Evolutionary conservation across 2,329 filamentous ascomycete genomes (phyloP).

Genomic region (Akanthomyces muscarius): DNA sequence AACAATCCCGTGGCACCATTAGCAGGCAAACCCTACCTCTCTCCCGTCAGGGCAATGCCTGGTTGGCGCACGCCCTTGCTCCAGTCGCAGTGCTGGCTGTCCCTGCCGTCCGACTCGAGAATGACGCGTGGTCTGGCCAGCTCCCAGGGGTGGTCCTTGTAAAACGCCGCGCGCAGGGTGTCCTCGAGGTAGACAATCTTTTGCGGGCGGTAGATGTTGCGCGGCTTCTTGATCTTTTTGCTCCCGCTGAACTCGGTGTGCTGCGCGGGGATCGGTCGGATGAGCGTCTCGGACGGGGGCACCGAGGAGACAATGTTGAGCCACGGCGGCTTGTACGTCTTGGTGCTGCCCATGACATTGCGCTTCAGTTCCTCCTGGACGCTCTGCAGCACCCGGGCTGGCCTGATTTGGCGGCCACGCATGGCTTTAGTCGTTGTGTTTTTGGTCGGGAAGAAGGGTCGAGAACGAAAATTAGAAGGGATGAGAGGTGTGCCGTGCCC

Average conservation of each 20-base stretch:
- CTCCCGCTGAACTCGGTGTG: constrained; percentile 37
- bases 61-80: constrained; percentile 67
- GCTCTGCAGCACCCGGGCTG: constrained; percentile 45
- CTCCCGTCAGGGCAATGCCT: constrained; percentile 74
- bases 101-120: constrained; percentile 80
- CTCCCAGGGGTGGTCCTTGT: constrained; percentile 95
- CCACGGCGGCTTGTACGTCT: constrained; percentile 43
- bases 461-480: background rate
- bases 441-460: constrained; percentile 15
- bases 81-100: constrained; percentile 75
- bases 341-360: constrained; percentile 33
- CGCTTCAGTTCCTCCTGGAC: constrained; percentile 42
- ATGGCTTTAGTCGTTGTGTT: constrained; percentile 24
- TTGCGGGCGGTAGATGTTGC: constrained; percentile 76
- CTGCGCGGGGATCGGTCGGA: constrained; percentile 48
- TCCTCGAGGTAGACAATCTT: constrained; percentile 80
- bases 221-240: constrained; percentile 50
- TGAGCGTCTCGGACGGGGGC: constrained; percentile 56
- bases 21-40: constrained; percentile 58
- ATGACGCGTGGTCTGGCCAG: constrained; percentile 82
- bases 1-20: too few species aligned
- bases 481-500: background rate
- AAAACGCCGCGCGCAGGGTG: constrained; percentile 74
- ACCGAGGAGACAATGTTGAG: constrained; percentile 47
- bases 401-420: constrained; percentile 43